Conservation (phyloP, 345 rosid genomes). For the Limnanthes douglasii region DNA sequence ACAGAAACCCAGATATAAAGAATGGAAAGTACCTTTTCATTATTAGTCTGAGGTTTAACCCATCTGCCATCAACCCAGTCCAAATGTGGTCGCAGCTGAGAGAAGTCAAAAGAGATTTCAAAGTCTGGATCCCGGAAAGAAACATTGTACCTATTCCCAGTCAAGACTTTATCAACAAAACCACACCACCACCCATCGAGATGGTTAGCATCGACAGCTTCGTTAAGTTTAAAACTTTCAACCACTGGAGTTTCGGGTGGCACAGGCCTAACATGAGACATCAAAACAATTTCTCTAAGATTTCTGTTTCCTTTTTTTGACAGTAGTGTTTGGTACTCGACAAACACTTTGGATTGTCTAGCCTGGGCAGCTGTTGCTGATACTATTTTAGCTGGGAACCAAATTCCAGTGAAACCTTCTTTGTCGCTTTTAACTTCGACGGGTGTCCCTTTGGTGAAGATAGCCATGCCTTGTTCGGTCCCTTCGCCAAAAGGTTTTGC, state of each 20-base stretch:
- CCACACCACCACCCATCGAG: neutral
- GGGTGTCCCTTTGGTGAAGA: neutral
- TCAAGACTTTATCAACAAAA: neutral
- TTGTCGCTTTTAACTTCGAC: slow-evolving; percentile 5
- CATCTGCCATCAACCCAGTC: neutral
- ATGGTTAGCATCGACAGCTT: neutral
- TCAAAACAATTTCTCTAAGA: neutral
- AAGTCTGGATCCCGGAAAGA: neutral
- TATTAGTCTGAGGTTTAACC: neutral
- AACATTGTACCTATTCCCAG: neutral
- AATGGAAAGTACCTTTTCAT: too few relatives aligned
- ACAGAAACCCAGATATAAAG: too few relatives aligned
- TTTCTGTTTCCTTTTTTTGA: too few relatives aligned
- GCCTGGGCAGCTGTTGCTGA: too few relatives aligned
- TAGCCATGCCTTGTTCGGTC: too few relatives aligned
- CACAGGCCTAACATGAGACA: neutral
- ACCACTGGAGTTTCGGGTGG: neutral
- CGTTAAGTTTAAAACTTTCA: neutral
- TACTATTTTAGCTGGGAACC: neutral
- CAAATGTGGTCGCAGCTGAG: neutral
- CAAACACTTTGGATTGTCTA: neutral
- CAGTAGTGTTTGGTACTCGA: neutral
- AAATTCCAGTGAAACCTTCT: slow-evolving; percentile 1
- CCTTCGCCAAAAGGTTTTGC: too few relatives aligned
- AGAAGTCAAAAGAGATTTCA: too few relatives aligned